These are phyloP conservation scores for Volvariella volvacea DNA, from an alignment of 1,284 basidiomycete species.

Conservation along the genomic window DNA sequence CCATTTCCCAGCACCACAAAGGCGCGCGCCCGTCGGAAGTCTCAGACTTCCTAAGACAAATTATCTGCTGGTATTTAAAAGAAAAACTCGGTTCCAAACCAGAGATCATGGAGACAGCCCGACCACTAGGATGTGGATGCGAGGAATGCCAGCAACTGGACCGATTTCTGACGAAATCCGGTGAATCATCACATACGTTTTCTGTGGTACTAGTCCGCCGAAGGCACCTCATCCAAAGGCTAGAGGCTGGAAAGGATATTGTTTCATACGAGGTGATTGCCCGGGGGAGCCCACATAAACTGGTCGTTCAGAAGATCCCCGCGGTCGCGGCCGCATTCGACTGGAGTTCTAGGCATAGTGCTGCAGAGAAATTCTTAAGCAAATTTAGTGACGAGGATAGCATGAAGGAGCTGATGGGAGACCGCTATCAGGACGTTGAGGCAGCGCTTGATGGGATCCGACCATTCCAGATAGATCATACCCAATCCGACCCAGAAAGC, in stretches of 20 bases:
- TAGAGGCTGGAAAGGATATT: conserved; percentile 12
- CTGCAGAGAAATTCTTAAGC: conserved; percentile 16
- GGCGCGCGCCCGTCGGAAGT: conserved; percentile 15
- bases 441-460: conserved; percentile 18
- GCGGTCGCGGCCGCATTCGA: conserved; percentile 10
- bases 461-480: conserved; percentile 8
- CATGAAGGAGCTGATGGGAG: conserved; percentile 19
- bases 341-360: conserved; percentile 16
- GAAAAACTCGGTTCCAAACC: conserved; percentile 15
- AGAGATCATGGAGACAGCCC: conserved; percentile 8
- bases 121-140: conserved; percentile 24
- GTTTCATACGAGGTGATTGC: conserved; percentile 15
- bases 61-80: conserved; percentile 17
- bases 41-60: conserved; percentile 14
- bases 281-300: conserved; percentile 16
- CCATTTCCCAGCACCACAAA: conserved; percentile 10
- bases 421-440: conserved; percentile 17
- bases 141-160: conserved; percentile 18
- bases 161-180: conserved; percentile 16
- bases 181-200: conserved; percentile 11
- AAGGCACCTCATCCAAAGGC: conserved; percentile 13
- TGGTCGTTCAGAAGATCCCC: conserved; percentile 18
- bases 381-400: conserved; percentile 17
- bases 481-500: background rate
- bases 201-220: conserved; percentile 14